Evolutionary conservation across 2,329 filamentous ascomycete species (phyloP), one percentile per base, ranked within the genome.

Genomic region (Fusarium globosum): DNA sequence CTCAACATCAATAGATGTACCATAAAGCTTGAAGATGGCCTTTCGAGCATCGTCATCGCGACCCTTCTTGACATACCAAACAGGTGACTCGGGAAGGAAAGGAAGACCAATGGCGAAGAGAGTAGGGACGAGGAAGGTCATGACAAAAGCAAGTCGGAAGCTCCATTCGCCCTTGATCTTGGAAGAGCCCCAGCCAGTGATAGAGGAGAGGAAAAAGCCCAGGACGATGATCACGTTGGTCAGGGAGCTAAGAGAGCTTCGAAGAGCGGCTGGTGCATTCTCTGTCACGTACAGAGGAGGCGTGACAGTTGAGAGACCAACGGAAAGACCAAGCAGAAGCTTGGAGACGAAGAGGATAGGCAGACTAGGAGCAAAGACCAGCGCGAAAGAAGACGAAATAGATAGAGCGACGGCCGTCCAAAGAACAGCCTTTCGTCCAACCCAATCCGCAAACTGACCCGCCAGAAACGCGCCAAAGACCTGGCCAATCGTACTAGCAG

Each of bases 401-500:
- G 78, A 79, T 4, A 79, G 15, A 0, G 63, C 69, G 0, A 79
- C 68, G 14, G 78, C 78, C 10, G 64, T 62, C 74, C 76, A 79
- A 1, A 79, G 69, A 16, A 79, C 65, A 49, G 72, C 67, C 30
- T 61, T 67, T 33, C 78, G 78, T 0, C 78, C 78, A 15, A 73
- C 52, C 23, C 61, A 52, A 46, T 79, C 77, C 7, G 78, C 78
- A 28, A 79, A 79, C 21, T 78, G 73, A 1, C 78, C 78, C 0
- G 76, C 72, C 16, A 79, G 28, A 21, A 79, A 79, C 1, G 78
- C 78, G 13, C 78, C 78, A 41, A 79, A 63, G 2, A 79, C 49
- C 30, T 79, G 77, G 0, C 81, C 81, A 12, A 82, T 82, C 11
- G 80, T 82, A 35, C 78, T 80, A 11, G 80, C 81, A 7, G 81